Conservation (phyloP, 1,139 yeast genomes). For the Blastobotrys ciferrii region DNA sequence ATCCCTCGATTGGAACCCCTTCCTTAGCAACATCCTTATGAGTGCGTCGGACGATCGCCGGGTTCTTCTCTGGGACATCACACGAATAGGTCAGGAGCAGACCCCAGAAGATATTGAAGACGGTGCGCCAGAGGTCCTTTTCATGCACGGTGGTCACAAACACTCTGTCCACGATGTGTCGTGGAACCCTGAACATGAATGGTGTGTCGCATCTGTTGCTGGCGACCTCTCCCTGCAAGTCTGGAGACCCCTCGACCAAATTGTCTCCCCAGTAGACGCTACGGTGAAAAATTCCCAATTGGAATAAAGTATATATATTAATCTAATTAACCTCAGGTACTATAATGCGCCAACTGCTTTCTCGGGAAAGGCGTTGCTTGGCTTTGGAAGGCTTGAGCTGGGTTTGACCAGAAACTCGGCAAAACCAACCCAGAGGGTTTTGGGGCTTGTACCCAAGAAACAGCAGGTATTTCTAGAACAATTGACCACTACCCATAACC, state of each 20-base stretch:
- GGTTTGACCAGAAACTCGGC: too few species aligned
- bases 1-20: conserved; percentile 75
- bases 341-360: too few species aligned
- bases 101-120: conserved; percentile 31
- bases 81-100: conserved; percentile 39
- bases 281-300: not conserved
- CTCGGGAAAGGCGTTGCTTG: too few species aligned
- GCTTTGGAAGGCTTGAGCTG: too few species aligned
- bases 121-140: conserved; percentile 47
- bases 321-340: too few species aligned
- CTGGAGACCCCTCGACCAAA: conserved; percentile 47
- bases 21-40: conserved; percentile 56
- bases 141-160: conserved; percentile 88
- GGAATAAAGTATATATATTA: too few species aligned
- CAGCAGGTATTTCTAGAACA: too few species aligned
- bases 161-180: conserved; percentile 79
- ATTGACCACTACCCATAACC: too few species aligned
- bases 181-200: conserved; percentile 72
- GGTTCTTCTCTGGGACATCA: conserved; percentile 70
- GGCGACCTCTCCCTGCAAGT: conserved; percentile 83
- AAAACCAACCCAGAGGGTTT: too few species aligned
- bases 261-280: conserved; percentile 3
- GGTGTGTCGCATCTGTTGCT: conserved; percentile 69
- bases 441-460: too few species aligned
- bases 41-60: conserved; percentile 69